phyloP scores from a whole-genome alignment of 2,329 filamentous ascomycete genomes.

The Podosphaera fusca region DNA sequence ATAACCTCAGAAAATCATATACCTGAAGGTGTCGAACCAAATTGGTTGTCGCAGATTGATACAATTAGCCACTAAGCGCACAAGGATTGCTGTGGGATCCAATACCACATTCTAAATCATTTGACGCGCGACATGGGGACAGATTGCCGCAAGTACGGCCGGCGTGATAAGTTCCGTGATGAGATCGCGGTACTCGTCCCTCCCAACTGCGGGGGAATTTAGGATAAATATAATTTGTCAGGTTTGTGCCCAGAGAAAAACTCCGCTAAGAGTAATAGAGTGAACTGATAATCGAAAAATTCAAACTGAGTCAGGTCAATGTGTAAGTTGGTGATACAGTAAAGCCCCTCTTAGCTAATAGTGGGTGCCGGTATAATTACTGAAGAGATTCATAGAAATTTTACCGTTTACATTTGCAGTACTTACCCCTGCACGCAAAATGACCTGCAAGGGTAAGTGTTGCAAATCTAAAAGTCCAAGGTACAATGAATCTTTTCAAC shows the following conservation, averaged over 20 bases:
- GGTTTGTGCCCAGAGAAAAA: background rate
- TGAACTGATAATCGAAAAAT: background rate
- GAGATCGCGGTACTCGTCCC: background rate
- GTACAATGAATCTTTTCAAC: too few relatives aligned
- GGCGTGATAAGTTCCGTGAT: background rate
- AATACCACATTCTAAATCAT: background rate
- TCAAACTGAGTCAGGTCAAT: background rate
- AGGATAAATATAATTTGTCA: background rate
- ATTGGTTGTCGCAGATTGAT: background rate
- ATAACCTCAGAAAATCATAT: background rate
- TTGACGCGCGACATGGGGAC: too few relatives aligned
- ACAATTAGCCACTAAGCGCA: background rate
- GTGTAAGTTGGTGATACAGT: background rate
- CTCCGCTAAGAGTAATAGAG: background rate
- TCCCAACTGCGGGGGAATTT: background rate
- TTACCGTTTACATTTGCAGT: too few relatives aligned
- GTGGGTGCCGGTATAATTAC: too few relatives aligned
- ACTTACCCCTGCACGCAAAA: too few relatives aligned
- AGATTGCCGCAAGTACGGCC: background rate
- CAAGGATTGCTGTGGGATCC: too few relatives aligned
- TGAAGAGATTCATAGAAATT: too few relatives aligned
- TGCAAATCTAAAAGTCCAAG: too few relatives aligned
- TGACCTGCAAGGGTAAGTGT: too few relatives aligned
- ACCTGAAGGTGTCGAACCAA: background rate
- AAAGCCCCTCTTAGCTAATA: too few relatives aligned